Evolutionary conservation across 495 filamentous ascomycete genomes (phyloP).

Genomic region (Astrothelium macrocarpum): DNA sequence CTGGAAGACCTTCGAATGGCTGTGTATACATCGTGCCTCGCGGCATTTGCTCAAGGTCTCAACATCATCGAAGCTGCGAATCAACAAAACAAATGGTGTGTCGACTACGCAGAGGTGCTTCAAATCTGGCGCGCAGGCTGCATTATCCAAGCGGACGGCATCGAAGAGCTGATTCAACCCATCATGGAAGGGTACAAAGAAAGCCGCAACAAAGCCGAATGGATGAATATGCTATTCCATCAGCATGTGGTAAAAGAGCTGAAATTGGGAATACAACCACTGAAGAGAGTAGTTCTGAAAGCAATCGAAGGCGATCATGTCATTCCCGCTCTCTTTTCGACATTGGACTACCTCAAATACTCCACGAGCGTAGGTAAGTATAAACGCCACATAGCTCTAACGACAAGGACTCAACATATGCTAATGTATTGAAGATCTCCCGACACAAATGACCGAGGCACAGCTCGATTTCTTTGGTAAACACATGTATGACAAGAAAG

Average conservation of each 20-base stretch:
- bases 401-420: background rate
- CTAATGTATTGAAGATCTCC: conserved; percentile 20
- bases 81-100: conserved; percentile 52
- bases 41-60: conserved; percentile 57
- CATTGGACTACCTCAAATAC: conserved; percentile 63
- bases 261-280: conserved; percentile 25
- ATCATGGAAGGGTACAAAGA: conserved; percentile 23
- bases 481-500: conserved; percentile 53
- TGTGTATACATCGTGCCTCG: conserved; percentile 54
- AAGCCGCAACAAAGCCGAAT: conserved; percentile 28
- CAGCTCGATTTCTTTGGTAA: conserved; percentile 70
- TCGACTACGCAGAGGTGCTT: conserved; percentile 49
- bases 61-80: conserved; percentile 55
- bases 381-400: background rate
- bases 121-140: conserved; percentile 66
- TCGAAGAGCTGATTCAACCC: conserved; percentile 41
- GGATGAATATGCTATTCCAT: conserved; percentile 39
- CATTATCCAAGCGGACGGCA: conserved; percentile 62
- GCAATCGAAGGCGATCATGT: conserved; percentile 52
- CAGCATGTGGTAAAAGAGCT: conserved; percentile 45
- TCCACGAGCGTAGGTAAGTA: conserved; percentile 35
- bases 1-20: conserved; percentile 52
- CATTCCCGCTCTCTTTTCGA: conserved; percentile 54
- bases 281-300: conserved; percentile 51
- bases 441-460: conserved; percentile 66